phyloP scores from a whole-genome alignment of 495 filamentous ascomycete genomes.

The Penicillium verhagenii region DNA sequence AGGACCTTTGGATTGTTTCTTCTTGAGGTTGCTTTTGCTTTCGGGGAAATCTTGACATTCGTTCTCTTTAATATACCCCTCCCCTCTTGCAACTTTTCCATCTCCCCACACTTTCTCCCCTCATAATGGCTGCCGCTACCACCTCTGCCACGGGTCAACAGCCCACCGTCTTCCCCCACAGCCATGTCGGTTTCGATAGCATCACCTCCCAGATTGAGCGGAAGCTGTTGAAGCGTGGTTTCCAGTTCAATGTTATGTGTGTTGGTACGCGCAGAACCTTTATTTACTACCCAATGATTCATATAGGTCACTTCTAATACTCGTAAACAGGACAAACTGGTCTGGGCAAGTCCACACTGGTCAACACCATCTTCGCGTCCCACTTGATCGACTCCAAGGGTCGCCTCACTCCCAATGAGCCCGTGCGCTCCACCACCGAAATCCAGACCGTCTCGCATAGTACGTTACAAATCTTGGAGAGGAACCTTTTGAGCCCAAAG shows the following conservation, averaged over 20 bases:
- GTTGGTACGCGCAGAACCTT: slow-evolving; percentile 76
- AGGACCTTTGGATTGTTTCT: not conserved
- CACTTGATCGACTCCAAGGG: slow-evolving; percentile 99
- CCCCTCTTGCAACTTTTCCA: no score
- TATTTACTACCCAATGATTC: not conserved
- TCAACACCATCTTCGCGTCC: slow-evolving; percentile 99
- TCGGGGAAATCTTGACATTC: not conserved
- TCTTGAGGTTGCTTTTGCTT: not conserved
- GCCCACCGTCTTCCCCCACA: slow-evolving; percentile 79
- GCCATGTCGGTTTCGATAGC: slow-evolving; percentile 99
- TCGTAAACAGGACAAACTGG: slow-evolving; percentile 76
- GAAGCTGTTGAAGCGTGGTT: slow-evolving; percentile 99
- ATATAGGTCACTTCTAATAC: slow-evolving; percentile 12
- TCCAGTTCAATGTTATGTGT: slow-evolving; percentile 99
- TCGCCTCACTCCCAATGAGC: slow-evolving; percentile 85
- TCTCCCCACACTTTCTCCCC: not conserved
- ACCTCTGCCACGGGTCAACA: slow-evolving; percentile 46
- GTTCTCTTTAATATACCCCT: slow-evolving; percentile 2
- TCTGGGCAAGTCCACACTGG: slow-evolving; percentile 96
- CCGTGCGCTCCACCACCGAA: slow-evolving; percentile 92
- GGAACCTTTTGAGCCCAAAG: not conserved
- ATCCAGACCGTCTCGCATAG: slow-evolving; percentile 96
- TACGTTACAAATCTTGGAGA: slow-evolving; percentile 32
- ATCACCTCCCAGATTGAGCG: slow-evolving; percentile 97
- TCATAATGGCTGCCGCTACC: slow-evolving; percentile 54